These are phyloP conservation scores for Alternaria consortialis DNA, from an alignment of 2,329 filamentous ascomycete genomes.

Conservation along the genomic window DNA sequence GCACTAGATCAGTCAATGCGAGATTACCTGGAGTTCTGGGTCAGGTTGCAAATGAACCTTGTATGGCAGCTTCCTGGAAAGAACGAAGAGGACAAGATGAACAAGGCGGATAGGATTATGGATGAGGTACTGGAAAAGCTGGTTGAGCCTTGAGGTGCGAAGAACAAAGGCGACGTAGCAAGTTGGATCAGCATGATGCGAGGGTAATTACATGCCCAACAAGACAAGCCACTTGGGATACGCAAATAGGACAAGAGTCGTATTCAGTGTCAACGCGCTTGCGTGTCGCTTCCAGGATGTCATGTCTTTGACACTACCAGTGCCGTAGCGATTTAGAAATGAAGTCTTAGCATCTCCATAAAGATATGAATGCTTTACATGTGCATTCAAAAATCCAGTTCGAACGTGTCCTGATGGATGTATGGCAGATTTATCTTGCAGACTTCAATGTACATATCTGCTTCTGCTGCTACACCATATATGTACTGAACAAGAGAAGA, in stretches of 20 bases:
- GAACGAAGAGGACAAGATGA: background rate
- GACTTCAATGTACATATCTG: too few relatives aligned
- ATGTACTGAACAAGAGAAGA: too few relatives aligned
- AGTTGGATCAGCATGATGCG: background rate
- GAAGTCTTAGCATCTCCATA: background rate
- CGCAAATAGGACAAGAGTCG: too few relatives aligned
- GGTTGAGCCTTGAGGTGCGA: background rate
- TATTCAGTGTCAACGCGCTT: background rate
- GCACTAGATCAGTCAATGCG: background rate
- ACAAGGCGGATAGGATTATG: constrained; percentile 1
- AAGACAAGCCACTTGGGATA: background rate
- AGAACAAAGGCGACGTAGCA: background rate
- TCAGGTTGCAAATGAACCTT: background rate
- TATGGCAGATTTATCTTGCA: too few relatives aligned
- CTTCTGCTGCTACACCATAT: too few relatives aligned
- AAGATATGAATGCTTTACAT: background rate
- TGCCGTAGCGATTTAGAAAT: background rate
- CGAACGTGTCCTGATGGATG: too few relatives aligned
- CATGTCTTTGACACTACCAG: background rate
- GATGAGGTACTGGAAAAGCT: constrained; percentile 3
- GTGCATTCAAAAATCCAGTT: too few relatives aligned
- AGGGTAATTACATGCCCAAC: background rate
- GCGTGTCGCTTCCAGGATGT: too few relatives aligned
- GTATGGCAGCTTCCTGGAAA: background rate
- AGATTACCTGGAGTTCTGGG: constrained; percentile 3